Percentiles rank a stretch among this genome's conserved stretches.
These are phyloP conservation scores for Phytophthora pluvialis DNA, from an alignment of 352 stramenopile species.

Conservation along the genomic window DNA sequence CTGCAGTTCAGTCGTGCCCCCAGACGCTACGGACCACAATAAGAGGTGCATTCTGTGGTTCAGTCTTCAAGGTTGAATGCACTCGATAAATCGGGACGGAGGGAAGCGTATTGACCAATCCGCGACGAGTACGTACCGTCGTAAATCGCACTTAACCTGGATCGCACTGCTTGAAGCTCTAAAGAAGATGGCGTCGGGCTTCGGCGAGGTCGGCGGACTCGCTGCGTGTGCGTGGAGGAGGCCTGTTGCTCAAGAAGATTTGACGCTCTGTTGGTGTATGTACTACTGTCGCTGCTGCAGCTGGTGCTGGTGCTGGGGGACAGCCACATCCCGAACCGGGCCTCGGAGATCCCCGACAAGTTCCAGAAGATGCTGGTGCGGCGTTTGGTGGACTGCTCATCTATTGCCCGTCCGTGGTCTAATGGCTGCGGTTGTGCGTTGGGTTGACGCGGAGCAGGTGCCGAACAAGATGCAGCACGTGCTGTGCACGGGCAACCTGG, in stretches of 20 bases:
- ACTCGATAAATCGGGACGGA: conserved; percentile 6
- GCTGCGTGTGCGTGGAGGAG: neutral
- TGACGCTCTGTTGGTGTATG: neutral
- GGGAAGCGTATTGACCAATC: conserved; percentile 9
- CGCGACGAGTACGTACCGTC: conserved; percentile 13
- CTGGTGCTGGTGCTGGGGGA: conserved; percentile 97
- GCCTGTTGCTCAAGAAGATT: neutral
- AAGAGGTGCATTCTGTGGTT: neutral
- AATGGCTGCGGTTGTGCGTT: neutral
- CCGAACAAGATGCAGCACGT: conserved; percentile 99
- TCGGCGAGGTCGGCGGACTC: conserved; percentile 53
- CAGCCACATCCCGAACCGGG: conserved; percentile 96
- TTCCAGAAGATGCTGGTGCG: conserved; percentile 94
- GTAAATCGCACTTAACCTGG: conserved; percentile 18
- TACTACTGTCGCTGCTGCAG: conserved; percentile 52
- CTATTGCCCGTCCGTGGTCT: neutral
- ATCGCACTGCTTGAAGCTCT: conserved; percentile 26
- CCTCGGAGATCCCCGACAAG: conserved; percentile 95
- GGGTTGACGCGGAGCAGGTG: conserved; percentile 54
- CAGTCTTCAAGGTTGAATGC: neutral
- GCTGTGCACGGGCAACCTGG: conserved; percentile 98
- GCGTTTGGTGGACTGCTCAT: neutral
- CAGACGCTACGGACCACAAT: conserved; percentile 1
- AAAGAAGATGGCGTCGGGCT: conserved; percentile 61
- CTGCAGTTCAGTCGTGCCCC: conserved; percentile 3